Evolutionary conservation across 2,329 filamentous ascomycete genomes (phyloP).

Genomic region (Didymella lethalis): DNA sequence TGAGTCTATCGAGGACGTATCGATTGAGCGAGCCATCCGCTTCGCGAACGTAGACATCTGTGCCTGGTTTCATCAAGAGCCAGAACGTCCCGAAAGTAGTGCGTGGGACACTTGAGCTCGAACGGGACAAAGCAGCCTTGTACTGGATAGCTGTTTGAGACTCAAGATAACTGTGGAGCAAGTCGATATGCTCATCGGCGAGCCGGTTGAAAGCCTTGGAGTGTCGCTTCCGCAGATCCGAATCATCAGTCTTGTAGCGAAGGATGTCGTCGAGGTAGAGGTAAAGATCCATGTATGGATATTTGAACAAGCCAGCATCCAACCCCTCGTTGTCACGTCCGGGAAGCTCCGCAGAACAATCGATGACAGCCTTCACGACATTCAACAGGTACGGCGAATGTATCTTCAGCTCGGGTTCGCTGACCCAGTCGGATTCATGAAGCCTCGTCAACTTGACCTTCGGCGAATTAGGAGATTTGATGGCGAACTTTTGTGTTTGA

Average conservation of each 20-base stretch:
- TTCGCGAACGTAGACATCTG: slow-evolving; percentile 23
- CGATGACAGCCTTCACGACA: not conserved
- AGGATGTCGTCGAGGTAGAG: not conserved
- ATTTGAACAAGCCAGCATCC: not conserved
- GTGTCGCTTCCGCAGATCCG: not conserved
- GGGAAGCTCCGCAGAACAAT: not conserved
- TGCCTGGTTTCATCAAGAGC: slow-evolving; percentile 21
- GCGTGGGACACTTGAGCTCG: not conserved
- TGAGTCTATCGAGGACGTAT: slow-evolving; percentile 16
- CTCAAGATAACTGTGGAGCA: not conserved
- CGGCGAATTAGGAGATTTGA: too few species aligned
- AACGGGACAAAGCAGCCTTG: not conserved
- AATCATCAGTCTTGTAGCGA: not conserved
- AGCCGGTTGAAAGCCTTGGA: not conserved
- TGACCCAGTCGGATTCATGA: not conserved
- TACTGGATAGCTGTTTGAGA: not conserved
- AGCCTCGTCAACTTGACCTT: not conserved
- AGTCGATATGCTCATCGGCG: slow-evolving; percentile 1
- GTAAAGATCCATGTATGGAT: slow-evolving; percentile 1
- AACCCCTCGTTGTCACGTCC: not conserved
- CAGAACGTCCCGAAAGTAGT: slow-evolving; percentile 19
- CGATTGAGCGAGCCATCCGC: slow-evolving; percentile 11
- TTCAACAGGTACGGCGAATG: not conserved
- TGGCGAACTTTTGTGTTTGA: too few species aligned
- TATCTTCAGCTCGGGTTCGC: not conserved